Base-by-base conservation (phyloP, 257 asterid species). In the Ehretia macrophylla region DNA sequence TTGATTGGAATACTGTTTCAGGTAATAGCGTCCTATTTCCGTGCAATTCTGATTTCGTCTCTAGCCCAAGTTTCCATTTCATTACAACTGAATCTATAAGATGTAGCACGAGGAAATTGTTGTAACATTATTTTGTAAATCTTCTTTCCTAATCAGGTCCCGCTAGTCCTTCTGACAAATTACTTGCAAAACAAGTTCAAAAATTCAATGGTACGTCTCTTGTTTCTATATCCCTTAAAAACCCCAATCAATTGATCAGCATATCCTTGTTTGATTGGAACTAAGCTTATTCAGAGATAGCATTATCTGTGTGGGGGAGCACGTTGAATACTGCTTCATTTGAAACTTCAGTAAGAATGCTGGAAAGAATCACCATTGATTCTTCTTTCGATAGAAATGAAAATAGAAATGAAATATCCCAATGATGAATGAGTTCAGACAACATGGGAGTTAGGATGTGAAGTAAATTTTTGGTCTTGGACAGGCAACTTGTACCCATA, bases 1-100 rank as follows among this genome's bases (percentile, higher is more conserved):
- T 93, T 86, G 72, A 65, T 82, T 27, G 97, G 96, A 59, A 86
- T 93, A 67, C 77, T 93, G 97, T 72, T 89, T 77, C 99, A 93
- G 99, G 99, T 91, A 74, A 47, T 38, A 49, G 38, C 27, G 48
- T 63, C 58, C 52, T 58, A 60, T 27, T 32, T 17, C 10, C 10
- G 37, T 32, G 2, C 17, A 27, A 32, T 60, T 42, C 5, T 17
- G 17, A 32, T 62, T 63, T 17, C 17, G 21, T 53, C 60, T 56
- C 39, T 46, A 17, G 9, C 38, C 48, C 65, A 62, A 21, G 17
- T 22, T 44, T 40, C 54, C 21, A 10, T 23, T 17, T n/a, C 42
- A n/a, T 56, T 40, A 40, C 46, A 5, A 32, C 1, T 60, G 39
- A 1, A 10, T n/a, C 4, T 13, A 48, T 19, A 65, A 18, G 11